Conservation (phyloP, 2,329 filamentous ascomycete genomes). For the Acarospora socialis region DNA sequence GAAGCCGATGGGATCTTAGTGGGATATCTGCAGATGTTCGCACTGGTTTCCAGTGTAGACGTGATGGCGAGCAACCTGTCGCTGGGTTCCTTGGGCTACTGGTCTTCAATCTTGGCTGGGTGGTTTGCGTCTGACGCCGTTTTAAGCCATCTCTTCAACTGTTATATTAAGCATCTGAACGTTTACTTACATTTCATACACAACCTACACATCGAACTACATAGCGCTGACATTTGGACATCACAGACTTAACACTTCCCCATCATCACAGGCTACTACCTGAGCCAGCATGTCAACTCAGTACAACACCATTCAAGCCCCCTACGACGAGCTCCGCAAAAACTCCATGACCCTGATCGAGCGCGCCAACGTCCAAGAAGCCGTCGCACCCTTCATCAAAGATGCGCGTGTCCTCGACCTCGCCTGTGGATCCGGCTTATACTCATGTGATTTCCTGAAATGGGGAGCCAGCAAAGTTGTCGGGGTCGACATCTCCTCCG, state of each 20-base stretch:
- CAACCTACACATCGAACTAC: too few species aligned
- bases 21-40: slow-evolving; percentile 18
- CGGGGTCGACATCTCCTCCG: slow-evolving; percentile 24
- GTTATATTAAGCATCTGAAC: too few species aligned
- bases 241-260: too few species aligned
- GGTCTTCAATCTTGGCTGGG: slow-evolving; percentile 25
- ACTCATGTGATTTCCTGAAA: slow-evolving; percentile 20
- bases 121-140: too few species aligned
- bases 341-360: slow-evolving; percentile 7
- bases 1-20: slow-evolving; percentile 3
- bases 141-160: too few species aligned
- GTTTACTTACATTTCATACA: too few species aligned
- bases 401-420: slow-evolving; percentile 23
- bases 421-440: slow-evolving; percentile 26
- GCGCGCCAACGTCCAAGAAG: slow-evolving; percentile 6
- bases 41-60: slow-evolving; percentile 27
- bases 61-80: slow-evolving; percentile 28
- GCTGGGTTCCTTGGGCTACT: slow-evolving; percentile 29
- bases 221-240: too few species aligned
- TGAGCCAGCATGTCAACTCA: slow-evolving; percentile 8
- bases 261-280: not conserved
- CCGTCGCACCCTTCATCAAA: slow-evolving; percentile 9
- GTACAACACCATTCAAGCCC: slow-evolving; percentile 10
- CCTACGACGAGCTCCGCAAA: slow-evolving; percentile 10
- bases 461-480: slow-evolving; percentile 23